Evolutionary conservation across 768 basidiomycete species (phyloP).

Genomic region (Mycena leptocephala): DNA sequence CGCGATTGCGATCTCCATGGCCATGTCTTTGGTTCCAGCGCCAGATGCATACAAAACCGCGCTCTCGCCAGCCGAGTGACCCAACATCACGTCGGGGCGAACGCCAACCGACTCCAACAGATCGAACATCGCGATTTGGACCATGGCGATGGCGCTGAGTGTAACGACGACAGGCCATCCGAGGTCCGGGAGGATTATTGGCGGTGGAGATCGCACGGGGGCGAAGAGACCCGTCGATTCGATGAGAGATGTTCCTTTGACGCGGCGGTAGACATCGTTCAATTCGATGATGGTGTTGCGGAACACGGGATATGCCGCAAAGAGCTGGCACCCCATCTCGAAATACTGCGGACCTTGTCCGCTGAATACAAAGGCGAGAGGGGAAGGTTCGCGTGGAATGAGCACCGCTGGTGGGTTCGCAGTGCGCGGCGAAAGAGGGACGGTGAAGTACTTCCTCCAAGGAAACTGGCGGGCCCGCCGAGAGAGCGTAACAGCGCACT

Average conservation of each 20-base stretch:
- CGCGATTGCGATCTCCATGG: constrained; percentile 50
- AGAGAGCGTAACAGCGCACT: constrained; percentile 9
- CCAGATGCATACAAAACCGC: constrained; percentile 52
- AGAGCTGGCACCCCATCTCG: constrained; percentile 50
- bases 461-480: constrained; percentile 39
- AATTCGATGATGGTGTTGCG: constrained; percentile 43
- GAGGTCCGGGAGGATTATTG: background rate
- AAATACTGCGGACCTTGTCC: constrained; percentile 55
- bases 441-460: constrained; percentile 29
- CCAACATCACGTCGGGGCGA: constrained; percentile 45
- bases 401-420: constrained; percentile 33
- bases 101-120: constrained; percentile 41
- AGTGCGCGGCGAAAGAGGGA: constrained; percentile 24
- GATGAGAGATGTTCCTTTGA: constrained; percentile 44
- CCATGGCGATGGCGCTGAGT: constrained; percentile 47
- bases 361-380: constrained; percentile 50
- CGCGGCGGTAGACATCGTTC: constrained; percentile 41
- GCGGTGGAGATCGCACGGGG: background rate
- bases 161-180: constrained; percentile 37
- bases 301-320: constrained; percentile 44
- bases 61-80: constrained; percentile 55
- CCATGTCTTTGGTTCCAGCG: constrained; percentile 45
- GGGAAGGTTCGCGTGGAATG: constrained; percentile 26
- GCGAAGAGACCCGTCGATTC: constrained; percentile 46
- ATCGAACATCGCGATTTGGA: constrained; percentile 53